A percentile compares a stretch with the other conserved stretches of the same genome.
These are phyloP conservation scores for Microascus cirrosus DNA, from an alignment of 2,329 filamentous ascomycete genomes.

Conservation along the genomic window DNA sequence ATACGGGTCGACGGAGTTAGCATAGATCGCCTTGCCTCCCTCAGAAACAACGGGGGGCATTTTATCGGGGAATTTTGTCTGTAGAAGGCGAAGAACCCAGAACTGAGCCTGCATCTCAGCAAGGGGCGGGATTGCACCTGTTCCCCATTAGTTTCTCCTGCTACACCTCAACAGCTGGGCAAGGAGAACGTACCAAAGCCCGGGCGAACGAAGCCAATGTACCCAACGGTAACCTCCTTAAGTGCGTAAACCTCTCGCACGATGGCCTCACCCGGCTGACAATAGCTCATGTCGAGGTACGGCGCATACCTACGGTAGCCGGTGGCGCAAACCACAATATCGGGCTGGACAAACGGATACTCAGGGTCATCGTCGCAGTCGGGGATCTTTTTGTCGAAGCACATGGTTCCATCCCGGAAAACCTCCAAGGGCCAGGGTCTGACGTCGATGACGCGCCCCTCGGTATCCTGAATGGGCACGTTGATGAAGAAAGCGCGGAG, in stretches of 20 bases:
- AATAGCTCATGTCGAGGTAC: conserved; percentile 26
- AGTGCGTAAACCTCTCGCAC: conserved; percentile 40
- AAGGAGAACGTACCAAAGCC: conserved; percentile 20
- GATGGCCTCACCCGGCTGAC: conserved; percentile 32
- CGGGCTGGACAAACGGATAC: conserved; percentile 20
- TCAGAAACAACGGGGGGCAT: not conserved
- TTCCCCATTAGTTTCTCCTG: not conserved
- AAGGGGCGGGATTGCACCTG: conserved; percentile 34
- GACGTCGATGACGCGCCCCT: conserved; percentile 28
- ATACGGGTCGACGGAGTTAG: conserved; percentile 17
- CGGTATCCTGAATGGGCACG: conserved; percentile 24
- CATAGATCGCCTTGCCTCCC: not conserved
- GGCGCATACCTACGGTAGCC: conserved; percentile 30
- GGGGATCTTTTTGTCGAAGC: conserved; percentile 13
- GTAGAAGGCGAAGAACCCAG: conserved; percentile 29
- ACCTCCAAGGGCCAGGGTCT: conserved; percentile 29
- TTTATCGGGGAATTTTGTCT: conserved; percentile 6
- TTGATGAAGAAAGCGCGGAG: conserved; percentile 25
- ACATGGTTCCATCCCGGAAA: conserved; percentile 21
- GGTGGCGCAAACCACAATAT: conserved; percentile 33
- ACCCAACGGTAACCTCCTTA: conserved; percentile 25
- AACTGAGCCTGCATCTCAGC: conserved; percentile 36
- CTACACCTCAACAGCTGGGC: not conserved
- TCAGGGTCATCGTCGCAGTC: conserved; percentile 14
- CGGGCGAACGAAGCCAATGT: conserved; percentile 36